These are phyloP conservation scores for Penicillium turbatum DNA, from an alignment of 495 filamentous ascomycete species.

Conservation along the genomic window DNA sequence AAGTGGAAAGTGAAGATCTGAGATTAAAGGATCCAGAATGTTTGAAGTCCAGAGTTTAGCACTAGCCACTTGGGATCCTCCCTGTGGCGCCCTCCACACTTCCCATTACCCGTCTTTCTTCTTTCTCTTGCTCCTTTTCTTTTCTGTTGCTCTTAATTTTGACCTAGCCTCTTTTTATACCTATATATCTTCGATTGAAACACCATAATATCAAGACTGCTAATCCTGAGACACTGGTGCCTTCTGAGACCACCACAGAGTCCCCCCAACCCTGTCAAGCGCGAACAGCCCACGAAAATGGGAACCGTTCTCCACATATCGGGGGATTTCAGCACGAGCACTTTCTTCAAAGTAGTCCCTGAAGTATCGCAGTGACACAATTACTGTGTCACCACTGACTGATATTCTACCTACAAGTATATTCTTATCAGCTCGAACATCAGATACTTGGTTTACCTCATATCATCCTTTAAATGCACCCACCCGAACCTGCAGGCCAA, in stretches of 20 bases:
- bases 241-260: not conserved
- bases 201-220: not conserved
- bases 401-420: not conserved
- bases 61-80: slow-evolving; percentile 11
- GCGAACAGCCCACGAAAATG: not conserved
- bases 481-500: slow-evolving; percentile 17
- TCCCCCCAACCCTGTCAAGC: not conserved
- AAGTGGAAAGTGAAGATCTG: slow-evolving; percentile 10
- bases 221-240: too few species aligned
- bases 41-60: slow-evolving; percentile 9
- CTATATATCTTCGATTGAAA: not conserved
- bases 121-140: not conserved
- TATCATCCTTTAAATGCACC: not conserved
- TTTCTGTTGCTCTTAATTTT: not conserved
- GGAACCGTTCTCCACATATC: slow-evolving; percentile 6
- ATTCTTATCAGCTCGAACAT: not conserved
- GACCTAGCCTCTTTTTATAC: too few species aligned
- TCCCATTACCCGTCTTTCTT: not conserved
- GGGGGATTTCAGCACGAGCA: slow-evolving; percentile 9
- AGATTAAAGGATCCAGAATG: slow-evolving; percentile 15
- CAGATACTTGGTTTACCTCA: not conserved
- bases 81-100: slow-evolving; percentile 10
- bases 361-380: not conserved
- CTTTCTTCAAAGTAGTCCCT: not conserved
- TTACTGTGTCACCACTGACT: not conserved